A percentile compares a stretch with the other conserved stretches of the same genome.
Conservation (phyloP, 164 flowering plant genomes). For the Aristolochia californica region DNA sequence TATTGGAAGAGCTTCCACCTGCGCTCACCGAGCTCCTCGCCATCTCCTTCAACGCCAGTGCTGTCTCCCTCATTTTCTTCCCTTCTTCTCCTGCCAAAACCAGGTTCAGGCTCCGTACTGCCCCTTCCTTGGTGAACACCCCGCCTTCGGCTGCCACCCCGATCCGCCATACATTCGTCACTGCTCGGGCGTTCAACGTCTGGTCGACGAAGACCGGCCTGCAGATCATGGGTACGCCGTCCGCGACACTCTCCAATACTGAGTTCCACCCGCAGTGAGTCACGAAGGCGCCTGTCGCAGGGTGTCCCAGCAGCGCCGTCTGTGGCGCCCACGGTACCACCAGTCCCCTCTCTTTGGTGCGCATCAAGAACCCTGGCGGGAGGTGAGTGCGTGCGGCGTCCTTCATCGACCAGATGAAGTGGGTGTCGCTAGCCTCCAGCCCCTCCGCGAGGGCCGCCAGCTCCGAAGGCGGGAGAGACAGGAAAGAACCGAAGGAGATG, state of each 20-base stretch:
- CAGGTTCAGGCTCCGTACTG: conserved; percentile 6
- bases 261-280: conserved; percentile 34
- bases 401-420: conserved; percentile 19
- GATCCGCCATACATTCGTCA: conserved; percentile 13
- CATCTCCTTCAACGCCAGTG: conserved; percentile 6
- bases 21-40: conserved; percentile 12
- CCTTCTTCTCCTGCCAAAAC: conserved; percentile 10
- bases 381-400: conserved; percentile 3
- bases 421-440: conserved; percentile 18
- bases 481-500: conserved; percentile 43
- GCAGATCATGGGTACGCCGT: conserved; percentile 26
- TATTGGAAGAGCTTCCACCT: conserved; percentile 13
- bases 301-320: conserved; percentile 13
- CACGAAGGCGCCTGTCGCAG: conserved; percentile 17
- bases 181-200: conserved; percentile 13
- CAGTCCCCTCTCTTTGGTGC: conserved; percentile 11
- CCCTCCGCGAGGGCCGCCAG: conserved; percentile 22
- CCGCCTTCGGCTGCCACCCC: conserved; percentile 12
- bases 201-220: conserved; percentile 28
- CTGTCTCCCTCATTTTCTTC: conserved; percentile 12
- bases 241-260: conserved; percentile 17
- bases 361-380: conserved; percentile 16
- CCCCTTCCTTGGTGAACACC: conserved; percentile 10
- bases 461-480: conserved; percentile 14
- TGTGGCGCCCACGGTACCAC: conserved; percentile 32